phyloP scores from a whole-genome alignment of 805 yeast genomes.

The Lachancea quebecensis region DNA sequence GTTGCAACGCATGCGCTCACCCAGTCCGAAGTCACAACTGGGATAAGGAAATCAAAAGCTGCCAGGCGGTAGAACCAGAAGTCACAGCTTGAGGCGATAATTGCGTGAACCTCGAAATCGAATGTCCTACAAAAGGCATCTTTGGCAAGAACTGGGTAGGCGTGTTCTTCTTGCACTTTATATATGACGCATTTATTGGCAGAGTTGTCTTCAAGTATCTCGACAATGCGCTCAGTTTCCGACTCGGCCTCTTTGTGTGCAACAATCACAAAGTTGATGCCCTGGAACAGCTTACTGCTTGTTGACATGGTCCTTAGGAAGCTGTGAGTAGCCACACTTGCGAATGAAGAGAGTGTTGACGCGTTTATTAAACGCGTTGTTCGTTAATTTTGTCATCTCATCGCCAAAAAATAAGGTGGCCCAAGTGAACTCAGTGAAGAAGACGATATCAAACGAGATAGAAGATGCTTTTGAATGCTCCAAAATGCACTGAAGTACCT shows the following conservation, averaged over 20 bases:
- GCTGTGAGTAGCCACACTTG: neutral
- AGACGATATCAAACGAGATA: no score
- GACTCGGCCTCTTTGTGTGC: slow-evolving; percentile 4
- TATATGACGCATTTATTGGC: slow-evolving; percentile 12
- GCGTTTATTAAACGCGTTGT: neutral
- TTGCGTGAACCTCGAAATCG: slow-evolving; percentile 18
- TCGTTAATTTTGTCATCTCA: neutral
- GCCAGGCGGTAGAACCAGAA: slow-evolving; percentile 27
- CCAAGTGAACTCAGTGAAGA: no score
- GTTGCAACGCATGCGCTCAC: slow-evolving; percentile 16
- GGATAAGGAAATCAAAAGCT: slow-evolving; percentile 25
- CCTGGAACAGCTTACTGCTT: slow-evolving; percentile 11
- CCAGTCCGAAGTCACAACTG: slow-evolving; percentile 28
- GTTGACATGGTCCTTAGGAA: neutral
- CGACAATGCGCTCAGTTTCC: slow-evolving; percentile 6
- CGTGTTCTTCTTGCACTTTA: neutral
- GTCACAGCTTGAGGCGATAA: slow-evolving; percentile 17
- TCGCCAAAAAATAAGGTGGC: neutral
- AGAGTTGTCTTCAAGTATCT: slow-evolving; percentile 10
- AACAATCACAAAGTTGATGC: slow-evolving; percentile 19
- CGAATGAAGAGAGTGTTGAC: neutral
- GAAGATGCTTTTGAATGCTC: no score
- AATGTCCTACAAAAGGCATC: slow-evolving; percentile 3
- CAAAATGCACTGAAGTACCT: no score
- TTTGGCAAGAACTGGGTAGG: neutral